Percentiles rank a stretch among this genome's conserved stretches.
Evolutionary conservation across 2,329 filamentous ascomycete species (phyloP).

Genomic region (Atkinsonella hypoxylon): DNA sequence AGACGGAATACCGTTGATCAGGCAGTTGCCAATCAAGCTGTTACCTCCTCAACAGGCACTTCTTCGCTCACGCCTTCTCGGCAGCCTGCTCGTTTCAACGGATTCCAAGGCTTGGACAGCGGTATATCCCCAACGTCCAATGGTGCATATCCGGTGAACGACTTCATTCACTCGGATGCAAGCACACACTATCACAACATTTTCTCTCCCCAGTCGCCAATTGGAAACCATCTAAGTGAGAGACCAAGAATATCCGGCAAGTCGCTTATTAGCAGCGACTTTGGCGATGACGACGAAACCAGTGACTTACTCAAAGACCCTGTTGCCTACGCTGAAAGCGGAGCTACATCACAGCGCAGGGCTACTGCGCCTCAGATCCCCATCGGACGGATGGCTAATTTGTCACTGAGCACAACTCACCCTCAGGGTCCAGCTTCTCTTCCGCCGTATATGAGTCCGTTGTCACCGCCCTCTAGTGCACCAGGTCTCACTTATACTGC

Average conservation of each 20-base stretch:
- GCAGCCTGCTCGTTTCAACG: slow-evolving; percentile 49
- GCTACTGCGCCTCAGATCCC: slow-evolving; percentile 63
- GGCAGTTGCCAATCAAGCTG: slow-evolving; percentile 13
- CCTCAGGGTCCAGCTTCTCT: slow-evolving; percentile 39
- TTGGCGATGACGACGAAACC: slow-evolving; percentile 55
- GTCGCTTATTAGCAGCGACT: slow-evolving; percentile 58
- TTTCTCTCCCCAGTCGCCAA: slow-evolving; percentile 63
- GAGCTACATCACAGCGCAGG: slow-evolving; percentile 38
- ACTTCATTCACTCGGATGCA: slow-evolving; percentile 46
- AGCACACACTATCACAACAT: slow-evolving; percentile 46
- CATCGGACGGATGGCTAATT: slow-evolving; percentile 51
- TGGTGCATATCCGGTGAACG: slow-evolving; percentile 37
- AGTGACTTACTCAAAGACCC: slow-evolving; percentile 60
- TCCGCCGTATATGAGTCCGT: slow-evolving; percentile 35
- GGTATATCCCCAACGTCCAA: slow-evolving; percentile 46
- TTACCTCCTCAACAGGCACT: slow-evolving; percentile 27
- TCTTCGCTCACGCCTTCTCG: slow-evolving; percentile 32
- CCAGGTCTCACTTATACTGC: slow-evolving; percentile 17
- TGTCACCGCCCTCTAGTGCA: slow-evolving; percentile 40
- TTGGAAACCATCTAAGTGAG: slow-evolving; percentile 57
- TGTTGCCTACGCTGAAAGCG: slow-evolving; percentile 58
- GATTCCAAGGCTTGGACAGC: slow-evolving; percentile 50
- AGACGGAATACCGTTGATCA: slow-evolving; percentile 16
- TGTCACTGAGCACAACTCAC: slow-evolving; percentile 59
- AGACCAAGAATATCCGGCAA: slow-evolving; percentile 52